Base-by-base conservation (phyloP, 768 basidiomycete species). In the Agaricus subrufescens region DNA sequence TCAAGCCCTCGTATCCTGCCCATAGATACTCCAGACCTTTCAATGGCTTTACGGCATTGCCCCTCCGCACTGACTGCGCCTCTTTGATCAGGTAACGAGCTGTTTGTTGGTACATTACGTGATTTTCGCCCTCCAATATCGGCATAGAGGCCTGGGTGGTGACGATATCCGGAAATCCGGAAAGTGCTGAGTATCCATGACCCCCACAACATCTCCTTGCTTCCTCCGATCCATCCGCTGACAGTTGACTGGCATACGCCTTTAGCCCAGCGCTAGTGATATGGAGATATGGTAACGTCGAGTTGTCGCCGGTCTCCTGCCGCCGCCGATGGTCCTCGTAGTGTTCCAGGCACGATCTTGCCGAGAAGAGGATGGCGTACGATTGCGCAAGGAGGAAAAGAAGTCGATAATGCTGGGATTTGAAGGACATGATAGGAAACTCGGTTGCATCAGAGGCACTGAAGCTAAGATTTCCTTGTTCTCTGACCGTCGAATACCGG, bases 41-140 rank as follows among this genome's bases (percentile, higher is more conserved):
- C 3, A n/a, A 55, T 57, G 15, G 42, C 29, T 12, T 46, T 31
- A 15, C 15, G 26, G 31, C 26, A 43, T 30, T 9, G 27, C 50
- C 39, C n/a, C 7, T 27, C 3, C 50, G 50, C 7, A 52, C 30
- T 2, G 10, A 26, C 30, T 31, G 30, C 25, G 56, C 55, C 46
- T 58, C 56, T 47, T 67, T 66, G 6, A 67, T 44, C 39, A 67
- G 60, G 42, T 61, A 64, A n/a, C 67, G 56, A 6, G 66, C 67
- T 5, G 66, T 56, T 54, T 68, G 67, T 53, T 64, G 66, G 47
- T 65, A 68, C 66, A 67, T 65, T 23, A 66, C 65, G 26, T 62
- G 65, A 40, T 67, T 64, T 46, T 67, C 66, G 9, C 67, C 67
- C 45, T 68, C 65, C 4, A 67, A 46, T 1, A 63, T 67, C 11